A percentile compares a stretch with the other conserved stretches of the same genome.
phyloP scores from a whole-genome alignment of 306 rosid genomes.

The Malus sylvestris region DNA sequence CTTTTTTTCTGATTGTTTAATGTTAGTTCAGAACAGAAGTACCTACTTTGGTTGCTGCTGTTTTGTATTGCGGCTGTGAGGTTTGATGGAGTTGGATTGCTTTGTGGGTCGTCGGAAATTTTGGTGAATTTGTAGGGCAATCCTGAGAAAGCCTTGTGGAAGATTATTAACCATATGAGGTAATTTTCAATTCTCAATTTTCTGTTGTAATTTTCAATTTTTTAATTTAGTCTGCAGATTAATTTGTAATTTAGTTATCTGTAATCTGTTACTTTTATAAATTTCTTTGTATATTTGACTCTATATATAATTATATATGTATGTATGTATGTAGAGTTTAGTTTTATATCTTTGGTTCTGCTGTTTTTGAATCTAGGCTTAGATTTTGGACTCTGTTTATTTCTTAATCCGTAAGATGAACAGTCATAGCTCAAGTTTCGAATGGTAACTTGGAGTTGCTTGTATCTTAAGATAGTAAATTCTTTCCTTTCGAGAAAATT shows the following conservation, averaged over 20 bases:
- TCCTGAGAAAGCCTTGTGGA: slow-evolving; percentile 6
- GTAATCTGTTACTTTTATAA: not conserved
- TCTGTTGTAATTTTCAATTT: not conserved
- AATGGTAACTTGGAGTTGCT: not conserved
- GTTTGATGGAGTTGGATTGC: slow-evolving; percentile 1
- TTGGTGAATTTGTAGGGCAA: slow-evolving; percentile 6
- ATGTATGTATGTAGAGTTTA: no score
- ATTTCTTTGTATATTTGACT: not conserved
- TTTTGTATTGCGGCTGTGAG: not conserved
- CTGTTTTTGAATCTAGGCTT: not conserved
- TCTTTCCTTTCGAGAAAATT: not conserved
- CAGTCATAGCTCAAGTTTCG: not conserved
- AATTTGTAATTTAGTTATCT: not conserved
- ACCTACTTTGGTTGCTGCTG: slow-evolving; percentile 5
- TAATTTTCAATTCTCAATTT: not conserved
- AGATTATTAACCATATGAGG: slow-evolving; percentile 13
- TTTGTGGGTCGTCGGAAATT: not conserved
- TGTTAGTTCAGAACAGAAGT: slow-evolving; percentile 12
- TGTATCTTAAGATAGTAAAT: not conserved
- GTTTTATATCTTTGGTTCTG: not conserved
- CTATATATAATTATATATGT: no score
- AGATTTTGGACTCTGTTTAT: not conserved
- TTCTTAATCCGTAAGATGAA: not conserved
- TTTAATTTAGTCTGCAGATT: not conserved
- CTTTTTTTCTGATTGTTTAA: not conserved